phyloP scores from a whole-genome alignment of 805 yeast genomes.

The Candida sonorensis region DNA sequence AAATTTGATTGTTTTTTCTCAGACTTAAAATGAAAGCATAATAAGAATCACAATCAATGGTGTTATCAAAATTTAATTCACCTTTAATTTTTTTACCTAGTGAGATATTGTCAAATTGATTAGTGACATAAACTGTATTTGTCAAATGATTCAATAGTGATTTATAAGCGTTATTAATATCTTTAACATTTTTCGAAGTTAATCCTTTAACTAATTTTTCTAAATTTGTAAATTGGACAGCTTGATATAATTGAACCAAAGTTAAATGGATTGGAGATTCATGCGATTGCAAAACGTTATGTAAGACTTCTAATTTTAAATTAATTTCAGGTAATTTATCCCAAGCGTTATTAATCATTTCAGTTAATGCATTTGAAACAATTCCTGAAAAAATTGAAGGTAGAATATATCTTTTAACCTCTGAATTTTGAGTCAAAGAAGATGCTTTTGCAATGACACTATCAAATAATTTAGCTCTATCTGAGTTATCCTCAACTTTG shows the following conservation, averaged over 20 bases:
- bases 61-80: slow-evolving; percentile 6
- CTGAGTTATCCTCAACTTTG: slow-evolving; percentile 24
- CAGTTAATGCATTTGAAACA: slow-evolving; percentile 21
- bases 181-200: slow-evolving; percentile 12
- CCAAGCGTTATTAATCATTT: slow-evolving; percentile 24
- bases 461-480: slow-evolving; percentile 22
- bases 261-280: slow-evolving; percentile 38
- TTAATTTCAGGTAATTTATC: slow-evolving; percentile 25
- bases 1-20: slow-evolving; percentile 37
- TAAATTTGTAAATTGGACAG: slow-evolving; percentile 29
- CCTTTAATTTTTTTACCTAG: slow-evolving; percentile 24
- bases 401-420: slow-evolving; percentile 22
- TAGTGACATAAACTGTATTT: slow-evolving; percentile 17
- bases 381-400: slow-evolving; percentile 28
- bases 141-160: slow-evolving; percentile 12
- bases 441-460: slow-evolving; percentile 17
- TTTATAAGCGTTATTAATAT: slow-evolving; percentile 22
- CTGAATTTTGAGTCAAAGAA: slow-evolving; percentile 3
- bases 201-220: slow-evolving; percentile 19
- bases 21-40: slow-evolving; percentile 45
- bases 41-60: slow-evolving; percentile 22
- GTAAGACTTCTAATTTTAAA: slow-evolving; percentile 28
- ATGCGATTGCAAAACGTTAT: slow-evolving; percentile 27
- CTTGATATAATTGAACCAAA: slow-evolving; percentile 30
- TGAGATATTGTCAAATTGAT: slow-evolving; percentile 21